Percentiles rank a stretch among this genome's conserved stretches.
Conservation (phyloP, 2,329 filamentous ascomycete genomes). For the Hypocrella siamensis region DNA sequence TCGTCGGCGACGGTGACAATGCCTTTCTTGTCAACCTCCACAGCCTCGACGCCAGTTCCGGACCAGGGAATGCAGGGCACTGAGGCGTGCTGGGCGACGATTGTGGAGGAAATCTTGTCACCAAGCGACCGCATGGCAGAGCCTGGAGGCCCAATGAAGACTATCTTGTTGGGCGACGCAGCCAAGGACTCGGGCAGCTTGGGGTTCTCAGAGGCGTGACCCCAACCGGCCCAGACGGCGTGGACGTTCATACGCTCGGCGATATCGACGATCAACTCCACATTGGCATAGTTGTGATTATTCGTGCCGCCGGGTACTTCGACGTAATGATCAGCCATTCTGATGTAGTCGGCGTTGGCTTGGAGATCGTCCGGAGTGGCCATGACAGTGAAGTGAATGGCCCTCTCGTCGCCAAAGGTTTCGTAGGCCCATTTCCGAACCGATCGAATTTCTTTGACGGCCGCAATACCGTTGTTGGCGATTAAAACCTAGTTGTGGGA, state of each 20-base stretch:
- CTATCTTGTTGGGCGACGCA: slow-evolving; percentile 93
- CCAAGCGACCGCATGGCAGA: slow-evolving; percentile 97
- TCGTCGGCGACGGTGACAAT: slow-evolving; percentile 86
- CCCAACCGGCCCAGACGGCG: slow-evolving; percentile 98
- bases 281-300: slow-evolving; percentile 99
- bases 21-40: slow-evolving; percentile 61
- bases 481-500: slow-evolving; percentile 61
- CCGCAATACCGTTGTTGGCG: slow-evolving; percentile 98
- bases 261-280: slow-evolving; percentile 96
- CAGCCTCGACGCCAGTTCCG: slow-evolving; percentile 74
- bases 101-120: slow-evolving; percentile 99
- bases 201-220: slow-evolving; percentile 96
- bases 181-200: slow-evolving; percentile 92
- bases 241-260: slow-evolving; percentile 98
- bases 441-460: slow-evolving; percentile 97
- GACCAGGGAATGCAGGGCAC: slow-evolving; percentile 99
- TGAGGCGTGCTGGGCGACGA: slow-evolving; percentile 90
- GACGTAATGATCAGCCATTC: slow-evolving; percentile 99
- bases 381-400: slow-evolving; percentile 99
- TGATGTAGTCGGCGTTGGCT: slow-evolving; percentile 97
- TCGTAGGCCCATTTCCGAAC: slow-evolving; percentile 99
- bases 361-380: slow-evolving; percentile 94
- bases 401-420: slow-evolving; percentile 93
- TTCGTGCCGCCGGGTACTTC: slow-evolving; percentile 98
- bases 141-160: slow-evolving; percentile 95